Base-by-base conservation (phyloP, 2,329 filamentous ascomycete genomes). In the Hymenoscyphus repandus region DNA sequence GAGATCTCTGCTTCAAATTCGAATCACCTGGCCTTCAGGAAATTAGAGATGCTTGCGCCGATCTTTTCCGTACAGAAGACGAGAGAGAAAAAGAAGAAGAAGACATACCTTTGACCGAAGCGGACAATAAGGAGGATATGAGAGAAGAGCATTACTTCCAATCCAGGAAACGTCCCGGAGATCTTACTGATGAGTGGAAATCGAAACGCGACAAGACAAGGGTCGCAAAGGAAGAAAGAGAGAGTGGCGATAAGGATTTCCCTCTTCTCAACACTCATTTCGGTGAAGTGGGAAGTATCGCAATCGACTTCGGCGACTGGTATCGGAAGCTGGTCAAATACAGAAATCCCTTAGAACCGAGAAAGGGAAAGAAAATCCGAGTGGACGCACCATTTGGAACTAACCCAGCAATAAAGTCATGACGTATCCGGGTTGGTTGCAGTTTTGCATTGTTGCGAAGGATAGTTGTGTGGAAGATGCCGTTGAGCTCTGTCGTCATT, bases 401-500 rank as follows among this genome's bases (percentile, higher is more conserved):
- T 75, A 77, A 55, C 72, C 73, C 7, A 74, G 69, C 50, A 68
- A 75, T 54, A 70, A 67, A 34, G 69, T 72, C 3, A 72, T 76
- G 66, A 70, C 65, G 42, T 66, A 73, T 47, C 69, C 71, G 27
- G 74, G 74, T 3, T 77, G 74, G 75, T 64, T 74, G 18, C 74
- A 76, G 31, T 77, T 76, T 58, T 74, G 70, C 18, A 66, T 77
- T 53, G 70, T 77, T 56, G 73, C 74, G 1, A 76, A 74, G 58
- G 71, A 74, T 45, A 74, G 72, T 47, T 62, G 65, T 42, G 66
- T 77, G 4, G 65, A 67, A 42, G 67, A 74, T 39, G 73, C 71
- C 3, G 67, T 75, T 18, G 60, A 68, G n/a, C 66, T 77, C 10
- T 76, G 74, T 55, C 69, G 73, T 22, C 73, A 73, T 58, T 77